Evolutionary conservation across 371 early-diverging fungal species (phyloP).

Genomic region (Neoconidiobolus thromboides): DNA sequence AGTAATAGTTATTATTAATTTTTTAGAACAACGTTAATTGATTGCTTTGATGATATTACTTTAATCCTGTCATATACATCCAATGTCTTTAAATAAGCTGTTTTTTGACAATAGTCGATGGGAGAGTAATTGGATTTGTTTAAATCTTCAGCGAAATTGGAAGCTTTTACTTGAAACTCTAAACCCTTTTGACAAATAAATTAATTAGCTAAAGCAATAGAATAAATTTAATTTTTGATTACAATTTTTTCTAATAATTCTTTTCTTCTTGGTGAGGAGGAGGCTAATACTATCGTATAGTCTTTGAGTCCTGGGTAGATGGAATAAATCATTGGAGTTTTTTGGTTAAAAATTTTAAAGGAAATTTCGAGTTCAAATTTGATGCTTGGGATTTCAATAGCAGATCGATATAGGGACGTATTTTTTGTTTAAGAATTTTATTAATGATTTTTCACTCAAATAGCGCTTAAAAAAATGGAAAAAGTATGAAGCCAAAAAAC

Average conservation of each 20-base stretch:
- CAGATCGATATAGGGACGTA: too few species aligned
- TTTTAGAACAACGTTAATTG: not conserved
- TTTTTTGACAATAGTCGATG: constrained; percentile 31
- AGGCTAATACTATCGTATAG: constrained; percentile 50
- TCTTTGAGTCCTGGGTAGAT: constrained; percentile 10
- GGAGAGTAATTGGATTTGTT: constrained; percentile 33
- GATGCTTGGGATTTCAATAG: too few species aligned
- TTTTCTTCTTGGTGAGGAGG: constrained; percentile 58
- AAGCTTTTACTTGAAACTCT: constrained; percentile 36
- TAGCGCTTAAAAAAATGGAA: too few species aligned
- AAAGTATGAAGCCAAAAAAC: too few species aligned
- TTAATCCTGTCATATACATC: constrained; percentile 24
- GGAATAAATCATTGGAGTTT: not conserved
- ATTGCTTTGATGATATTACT: not conserved
- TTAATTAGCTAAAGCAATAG: not conserved
- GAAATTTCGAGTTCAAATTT: too few species aligned
- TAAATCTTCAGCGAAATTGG: constrained; percentile 36
- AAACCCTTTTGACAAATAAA: constrained; percentile 19
- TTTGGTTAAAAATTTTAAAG: too few species aligned
- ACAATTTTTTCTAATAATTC: constrained; percentile 49
- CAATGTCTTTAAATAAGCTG: constrained; percentile 26
- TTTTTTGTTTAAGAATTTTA: too few species aligned
- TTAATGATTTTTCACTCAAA: too few species aligned
- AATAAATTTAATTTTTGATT: not conserved
- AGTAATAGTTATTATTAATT: constrained; percentile 3